Base-by-base conservation (phyloP, 1,284 basidiomycete genomes). In the Tilletia setariae region DNA sequence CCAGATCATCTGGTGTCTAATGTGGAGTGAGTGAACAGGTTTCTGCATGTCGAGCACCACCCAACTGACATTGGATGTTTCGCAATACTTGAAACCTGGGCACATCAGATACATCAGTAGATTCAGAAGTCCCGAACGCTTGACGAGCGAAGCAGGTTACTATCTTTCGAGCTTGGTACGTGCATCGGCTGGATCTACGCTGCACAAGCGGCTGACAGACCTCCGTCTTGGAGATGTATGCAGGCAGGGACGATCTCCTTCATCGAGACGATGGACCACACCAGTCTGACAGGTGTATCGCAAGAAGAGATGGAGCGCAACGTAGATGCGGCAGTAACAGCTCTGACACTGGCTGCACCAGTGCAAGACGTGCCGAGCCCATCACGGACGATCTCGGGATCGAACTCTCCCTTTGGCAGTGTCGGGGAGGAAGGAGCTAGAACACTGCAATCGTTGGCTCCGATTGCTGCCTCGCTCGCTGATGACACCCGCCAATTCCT, bases 221-320 rank as follows among this genome's bases (percentile, higher is more conserved):
- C 35, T 2, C 30, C 69, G 4, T 70, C 3, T 16, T 9, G 35
- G 4, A 11, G 35, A 43, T 43, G 15, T 23, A 21, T 68, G 21
- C 63, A 65, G 67, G 76, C 76, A 67, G 80, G 80, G 9, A 92
- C 94, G 2, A 92, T 97, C 35, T 90, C 92, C 1, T 97, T 97
- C 83, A 93, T 97, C 73, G 93, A 97, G 84, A 92, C 92, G 0
- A 94, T 98, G 91, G 96, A 98, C 82, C 91, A 94, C 73, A 90
- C 92, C 0, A 91, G 91, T 7, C 85, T 98, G 51, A 95, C 93
- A 15, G 90, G 92, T 77, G 95, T 98, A 72, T 90, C 91, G 0
- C 91, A 94, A 82, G 90, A 91, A 64, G 92, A 97, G 75, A 98
- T 98, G 71, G 94, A 98, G 82, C 86, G 82, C 87, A 91, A 68